Evolutionary conservation across 352 stramenopile genomes (phyloP).

Genomic region (Globisporangium okanoganense): DNA sequence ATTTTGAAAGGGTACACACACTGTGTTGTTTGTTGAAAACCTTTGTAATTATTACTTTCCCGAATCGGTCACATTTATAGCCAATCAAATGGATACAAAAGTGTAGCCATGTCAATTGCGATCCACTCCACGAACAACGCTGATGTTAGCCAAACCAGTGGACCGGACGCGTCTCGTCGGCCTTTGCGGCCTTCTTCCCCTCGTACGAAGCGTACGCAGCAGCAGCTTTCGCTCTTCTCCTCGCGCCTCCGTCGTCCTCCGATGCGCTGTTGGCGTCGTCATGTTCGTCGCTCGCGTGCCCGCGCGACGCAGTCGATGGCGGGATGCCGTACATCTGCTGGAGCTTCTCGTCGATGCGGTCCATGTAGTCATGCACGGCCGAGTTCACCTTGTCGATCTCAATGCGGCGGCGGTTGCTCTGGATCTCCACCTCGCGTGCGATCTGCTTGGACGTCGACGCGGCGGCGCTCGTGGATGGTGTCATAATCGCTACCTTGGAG

Average conservation of each 20-base stretch:
- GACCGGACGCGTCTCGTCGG: slow-evolving; percentile 3
- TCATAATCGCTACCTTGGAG: neutral
- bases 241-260: neutral
- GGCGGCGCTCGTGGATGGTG: neutral
- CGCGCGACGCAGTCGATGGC: slow-evolving; percentile 20
- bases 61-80: neutral
- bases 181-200: slow-evolving; percentile 1
- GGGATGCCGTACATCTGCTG: slow-evolving; percentile 78
- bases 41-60: neutral
- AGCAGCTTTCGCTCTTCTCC: neutral
- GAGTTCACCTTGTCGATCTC: slow-evolving; percentile 74
- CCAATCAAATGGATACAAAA: neutral
- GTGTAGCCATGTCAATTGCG: neutral
- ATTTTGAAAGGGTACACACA: neutral
- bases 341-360: slow-evolving; percentile 77
- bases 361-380: slow-evolving; percentile 76
- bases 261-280: neutral
- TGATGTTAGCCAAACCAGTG: slow-evolving; percentile 6
- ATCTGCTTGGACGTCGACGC: slow-evolving; percentile 6
- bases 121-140: neutral
- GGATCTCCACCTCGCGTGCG: slow-evolving; percentile 5
- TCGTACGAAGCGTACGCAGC: neutral
- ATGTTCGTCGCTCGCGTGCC: neutral
- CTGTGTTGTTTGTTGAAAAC: neutral
- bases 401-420: slow-evolving; percentile 26